Evolutionary conservation across 352 stramenopile species (phyloP).

Genomic region (Phytophthora cactorum): DNA sequence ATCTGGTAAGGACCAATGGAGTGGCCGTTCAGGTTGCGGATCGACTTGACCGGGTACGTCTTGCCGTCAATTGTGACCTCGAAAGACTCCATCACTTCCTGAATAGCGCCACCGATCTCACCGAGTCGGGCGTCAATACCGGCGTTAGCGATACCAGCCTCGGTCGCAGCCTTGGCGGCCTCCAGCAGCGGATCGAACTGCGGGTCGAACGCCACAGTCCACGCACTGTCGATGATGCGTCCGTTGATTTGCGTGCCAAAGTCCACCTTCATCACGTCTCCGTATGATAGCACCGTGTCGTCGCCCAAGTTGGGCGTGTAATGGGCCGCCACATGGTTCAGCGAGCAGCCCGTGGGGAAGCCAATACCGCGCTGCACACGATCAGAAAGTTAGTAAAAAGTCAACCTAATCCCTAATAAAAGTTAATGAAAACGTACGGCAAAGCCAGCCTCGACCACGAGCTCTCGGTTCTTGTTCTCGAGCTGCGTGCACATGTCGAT

Average conservation of each 20-base stretch:
- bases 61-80: slow-evolving; percentile 95
- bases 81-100: slow-evolving; percentile 37
- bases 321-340: slow-evolving; percentile 98
- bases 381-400: background rate
- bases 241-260: slow-evolving; percentile 98
- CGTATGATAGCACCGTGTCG: slow-evolving; percentile 93
- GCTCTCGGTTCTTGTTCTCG: slow-evolving; percentile 96
- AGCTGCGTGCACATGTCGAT: slow-evolving; percentile 96
- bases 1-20: slow-evolving; percentile 98
- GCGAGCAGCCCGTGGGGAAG: slow-evolving; percentile 93
- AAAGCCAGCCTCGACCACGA: slow-evolving; percentile 94
- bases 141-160: slow-evolving; percentile 91
- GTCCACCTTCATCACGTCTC: slow-evolving; percentile 98
- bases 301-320: slow-evolving; percentile 98
- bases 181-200: slow-evolving; percentile 93
- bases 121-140: slow-evolving; percentile 95
- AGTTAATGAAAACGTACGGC: slow-evolving; percentile 38
- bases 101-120: slow-evolving; percentile 29
- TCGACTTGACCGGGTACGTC: slow-evolving; percentile 94
- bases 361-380: slow-evolving; percentile 38
- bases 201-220: slow-evolving; percentile 96
- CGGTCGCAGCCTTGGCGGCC: slow-evolving; percentile 93
- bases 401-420: slow-evolving; percentile 44
- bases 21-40: slow-evolving; percentile 98
- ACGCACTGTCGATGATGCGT: slow-evolving; percentile 98